Evolutionary conservation across 768 basidiomycete genomes (phyloP), one percentile per base, ranked within the genome.

Genomic region (Mycena polygramma): DNA sequence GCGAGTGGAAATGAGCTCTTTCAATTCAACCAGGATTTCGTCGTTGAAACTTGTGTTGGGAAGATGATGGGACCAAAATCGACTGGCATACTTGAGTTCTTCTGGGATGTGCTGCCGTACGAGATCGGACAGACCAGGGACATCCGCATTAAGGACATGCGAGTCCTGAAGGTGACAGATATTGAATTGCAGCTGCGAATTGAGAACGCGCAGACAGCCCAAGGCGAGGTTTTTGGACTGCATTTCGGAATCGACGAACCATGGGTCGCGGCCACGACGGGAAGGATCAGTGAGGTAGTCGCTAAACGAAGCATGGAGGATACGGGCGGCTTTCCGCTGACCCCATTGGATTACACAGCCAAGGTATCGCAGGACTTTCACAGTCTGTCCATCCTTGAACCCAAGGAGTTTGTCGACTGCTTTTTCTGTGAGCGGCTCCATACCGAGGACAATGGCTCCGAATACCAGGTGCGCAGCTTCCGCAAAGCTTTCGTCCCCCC

Each of bases 161-260:
- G 63, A 64, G 41, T 64, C 36, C 39, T 64, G 43, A 22, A 64
- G 53, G 24, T 15, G n/a, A 54, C 62, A 63, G 7, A 63, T 26
- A 14, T 65, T 65, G 35, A 65, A 65, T 4, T 11, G 45, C 20
- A 65, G 54, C 13, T 57, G 30, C 3, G 10, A 35, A 13, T 35
- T 48, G 2, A 65, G 55, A 20, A 65, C 13, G 19, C 41, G 30
- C 20, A 65, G n/a, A 35, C 63, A 64, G 10, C 54, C 41, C n/a
- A 57, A 8, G 1, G 54, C 39, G 5, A 57, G 14, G 13, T n/a
- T 26, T n/a, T 24, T 22, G 13, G 17, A 26, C 9, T 57, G 63
- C 7, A 43, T 46, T 39, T 7, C 11, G 20, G 20, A 10, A 41
- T 24, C 62, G 37, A 54, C 36, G n/a, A 19, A 54, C 53, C 53